Conservation (phyloP, 2,329 filamentous ascomycete genomes). For the Nannizziopsis arthrosporioides region DNA sequence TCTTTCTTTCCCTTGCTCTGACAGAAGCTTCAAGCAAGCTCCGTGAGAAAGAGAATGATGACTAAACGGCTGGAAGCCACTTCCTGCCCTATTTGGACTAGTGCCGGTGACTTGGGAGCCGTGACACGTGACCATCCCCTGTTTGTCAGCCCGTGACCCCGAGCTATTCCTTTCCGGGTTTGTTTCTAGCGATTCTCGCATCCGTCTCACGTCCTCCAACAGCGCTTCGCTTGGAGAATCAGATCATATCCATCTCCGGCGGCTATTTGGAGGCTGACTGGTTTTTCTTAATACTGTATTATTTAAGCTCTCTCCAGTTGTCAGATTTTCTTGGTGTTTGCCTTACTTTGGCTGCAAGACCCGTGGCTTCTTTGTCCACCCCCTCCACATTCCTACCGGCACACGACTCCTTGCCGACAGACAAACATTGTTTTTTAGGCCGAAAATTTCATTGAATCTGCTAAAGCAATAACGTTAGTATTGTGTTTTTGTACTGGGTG, state of each 20-base stretch:
- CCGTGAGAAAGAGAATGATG: background rate
- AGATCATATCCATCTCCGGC: background rate
- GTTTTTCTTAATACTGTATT: background rate
- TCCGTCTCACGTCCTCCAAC: constrained; percentile 2
- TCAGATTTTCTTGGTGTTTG: background rate
- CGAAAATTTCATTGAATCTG: background rate
- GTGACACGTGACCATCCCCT: background rate
- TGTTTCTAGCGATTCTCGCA: constrained; percentile 8
- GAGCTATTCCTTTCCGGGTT: constrained; percentile 2
- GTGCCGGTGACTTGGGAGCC: background rate
- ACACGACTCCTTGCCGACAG: constrained; percentile 8
- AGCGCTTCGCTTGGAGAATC: background rate
- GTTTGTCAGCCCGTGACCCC: background rate
- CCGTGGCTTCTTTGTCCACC: constrained; percentile 5
- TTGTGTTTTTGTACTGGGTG: background rate
- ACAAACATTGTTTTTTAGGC: background rate
- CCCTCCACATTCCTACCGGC: constrained; percentile 5
- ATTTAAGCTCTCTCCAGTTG: background rate
- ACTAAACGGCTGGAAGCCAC: background rate
- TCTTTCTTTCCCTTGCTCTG: background rate
- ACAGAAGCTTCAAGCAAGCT: background rate
- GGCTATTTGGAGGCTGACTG: background rate
- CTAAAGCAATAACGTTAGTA: constrained; percentile 8
- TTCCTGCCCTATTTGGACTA: background rate
- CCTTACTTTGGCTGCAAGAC: constrained; percentile 2